Conservation (phyloP, 257 asterid genomes). For the Plantago major region DNA sequence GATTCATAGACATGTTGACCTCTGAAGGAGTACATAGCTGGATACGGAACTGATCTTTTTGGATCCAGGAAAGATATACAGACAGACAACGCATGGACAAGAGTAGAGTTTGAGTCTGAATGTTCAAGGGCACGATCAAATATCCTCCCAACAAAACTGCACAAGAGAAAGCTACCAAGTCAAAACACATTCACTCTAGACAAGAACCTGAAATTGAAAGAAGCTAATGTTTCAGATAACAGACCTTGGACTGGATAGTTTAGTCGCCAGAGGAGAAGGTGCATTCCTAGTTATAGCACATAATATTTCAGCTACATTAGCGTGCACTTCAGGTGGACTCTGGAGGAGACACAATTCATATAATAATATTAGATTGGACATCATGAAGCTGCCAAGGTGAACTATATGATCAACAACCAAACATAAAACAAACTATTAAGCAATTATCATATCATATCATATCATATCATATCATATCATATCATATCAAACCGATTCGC, state of each 20-base stretch:
- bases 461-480: too few species aligned
- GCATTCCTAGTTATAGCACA: conserved; percentile 87
- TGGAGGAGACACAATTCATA: conserved; percentile 29
- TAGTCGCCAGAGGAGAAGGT: conserved; percentile 84
- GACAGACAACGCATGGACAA: conserved; percentile 77
- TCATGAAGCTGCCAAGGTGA: conserved; percentile 12
- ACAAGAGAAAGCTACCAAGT: conserved; percentile 20
- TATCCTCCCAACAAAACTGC: conserved; percentile 88
- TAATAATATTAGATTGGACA: conserved; percentile 11
- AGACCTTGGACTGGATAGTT: conserved; percentile 85
- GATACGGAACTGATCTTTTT: conserved; percentile 67
- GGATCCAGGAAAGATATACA: conserved; percentile 95
- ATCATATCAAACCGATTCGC: too few species aligned
- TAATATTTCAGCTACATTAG: conserved; percentile 92
- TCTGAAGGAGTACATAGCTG: conserved; percentile 72
- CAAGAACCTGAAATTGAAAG: conserved; percentile 15
- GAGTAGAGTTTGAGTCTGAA: conserved; percentile 76
- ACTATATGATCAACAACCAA: conserved; percentile 13
- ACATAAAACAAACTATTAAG: neutral
- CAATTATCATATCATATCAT: too few species aligned
- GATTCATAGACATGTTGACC: conserved; percentile 74
- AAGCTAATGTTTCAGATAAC: conserved; percentile 21
- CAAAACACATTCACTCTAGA: conserved; percentile 9
- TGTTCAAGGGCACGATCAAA: conserved; percentile 88
- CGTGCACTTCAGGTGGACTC: conserved; percentile 94